Evolutionary conservation across 2,329 filamentous ascomycete species (phyloP), one percentile per base, ranked within the genome.

Genomic region (Xylaria sp.): DNA sequence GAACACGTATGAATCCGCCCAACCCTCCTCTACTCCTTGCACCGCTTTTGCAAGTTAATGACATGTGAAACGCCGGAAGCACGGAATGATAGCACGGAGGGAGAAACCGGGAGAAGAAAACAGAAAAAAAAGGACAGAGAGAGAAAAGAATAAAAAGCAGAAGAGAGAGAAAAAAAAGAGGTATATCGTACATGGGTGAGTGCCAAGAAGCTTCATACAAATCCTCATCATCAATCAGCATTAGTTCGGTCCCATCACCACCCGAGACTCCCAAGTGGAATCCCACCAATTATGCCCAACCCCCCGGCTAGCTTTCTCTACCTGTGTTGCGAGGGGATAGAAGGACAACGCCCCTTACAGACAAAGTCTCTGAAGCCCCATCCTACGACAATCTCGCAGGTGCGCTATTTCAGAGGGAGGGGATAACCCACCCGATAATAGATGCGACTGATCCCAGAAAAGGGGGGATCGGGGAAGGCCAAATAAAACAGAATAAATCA

Each of bases 141-240:
- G 58, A 24, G 12, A 51, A 24, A 66, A 47, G 21, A 65, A 36
- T 36, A 70, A 57, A 39, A 57, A 36, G 11, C n/a, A 45, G 27
- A 27, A 36, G 24, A 59, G 21, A 53, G 17, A 30, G 30, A 27
- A 64, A 42, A 21, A 65, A 57, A 60, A 65, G 47, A 68, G 53
- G 56, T 71, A 71, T 73, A 73, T 73, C 71, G 65, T 73, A 73
- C 71, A 73, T 59, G 39, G 61, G 68, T 57, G 32, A 65, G 63
- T 67, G 59, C 64, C 61, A 58, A 50, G 24, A 61, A 24, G 4
- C 53, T 67, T 70, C 71, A 66, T 71, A 65, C 57, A 65, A 64
- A 61, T 70, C 67, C 65, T 68, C 65, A 64, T 72, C 69, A 66
- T 69, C 71, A 55, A 65, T 66, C 69, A 53, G 67, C 67, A 70